Evolutionary conservation across 805 yeast species (phyloP), one percentile per base, ranked within the genome.

Genomic region (Gaillardinia entomophila): DNA sequence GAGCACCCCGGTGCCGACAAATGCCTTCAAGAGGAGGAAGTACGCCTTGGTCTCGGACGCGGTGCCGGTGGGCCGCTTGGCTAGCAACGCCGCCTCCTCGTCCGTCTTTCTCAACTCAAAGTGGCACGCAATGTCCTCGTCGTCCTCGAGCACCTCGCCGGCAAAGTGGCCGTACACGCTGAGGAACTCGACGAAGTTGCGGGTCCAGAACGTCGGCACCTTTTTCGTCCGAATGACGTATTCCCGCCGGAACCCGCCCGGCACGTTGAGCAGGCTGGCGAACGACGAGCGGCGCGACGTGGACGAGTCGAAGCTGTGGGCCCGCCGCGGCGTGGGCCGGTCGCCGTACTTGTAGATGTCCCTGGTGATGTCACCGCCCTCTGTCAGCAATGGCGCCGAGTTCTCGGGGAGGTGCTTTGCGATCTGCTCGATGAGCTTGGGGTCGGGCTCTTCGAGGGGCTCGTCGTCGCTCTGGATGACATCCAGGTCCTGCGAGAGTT

Each of bases 141-240:
- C 79, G 48, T 77, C 82, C 46, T 82, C 90, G 33, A 83, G 68
- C 25, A 79, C 75, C 55, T 83, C 92, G 51, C 94, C 94, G 2
- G 92, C 92, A 57, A 84, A 84, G 61, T 84, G 90, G 5, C 94
- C 94, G 55, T 84, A 84, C 6, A 84, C 68, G 41, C 83, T 78
- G 28, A 84, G 61, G 48, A 84, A 84, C 53, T 84, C 92, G 44
- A 83, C 65, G 42, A 84, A 84, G 53, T 83, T 84, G 37, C 76
- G 71, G 1, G 94, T 78, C 25, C 82, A 53, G 35, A 78, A 68
- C 7, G 77, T 65, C 11, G 65, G 77, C 46, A 43, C 35, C 19
- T 42, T 33, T 18, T 7, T 42, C 23, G 35, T 7, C 12, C 16
- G 16, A 3, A 72, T 54, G 18, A 83, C 58, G 44, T 71, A 83